These are phyloP conservation scores for Kwoniella shivajii DNA, from an alignment of 1,284 basidiomycete species.

Conservation along the genomic window DNA sequence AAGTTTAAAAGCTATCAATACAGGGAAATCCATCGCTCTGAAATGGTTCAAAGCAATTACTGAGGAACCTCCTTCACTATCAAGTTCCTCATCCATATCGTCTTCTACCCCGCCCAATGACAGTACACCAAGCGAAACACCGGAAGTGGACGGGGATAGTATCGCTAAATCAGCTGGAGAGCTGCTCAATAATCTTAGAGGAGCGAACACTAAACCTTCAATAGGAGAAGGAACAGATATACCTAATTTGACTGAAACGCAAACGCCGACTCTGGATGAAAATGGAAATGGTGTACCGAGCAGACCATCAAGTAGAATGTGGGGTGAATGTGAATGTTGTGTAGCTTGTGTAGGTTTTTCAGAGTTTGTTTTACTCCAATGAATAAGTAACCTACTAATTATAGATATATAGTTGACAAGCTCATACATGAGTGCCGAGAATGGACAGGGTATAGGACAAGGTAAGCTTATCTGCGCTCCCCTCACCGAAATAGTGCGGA, in stretches of 20 bases:
- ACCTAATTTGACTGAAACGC: not conserved
- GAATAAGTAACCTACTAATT: not conserved
- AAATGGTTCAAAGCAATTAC: constrained; percentile 20
- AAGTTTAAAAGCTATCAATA: constrained; percentile 18
- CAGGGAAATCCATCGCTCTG: constrained; percentile 13
- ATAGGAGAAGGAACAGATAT: constrained; percentile 18
- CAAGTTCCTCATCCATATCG: not conserved
- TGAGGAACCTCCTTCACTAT: constrained; percentile 1
- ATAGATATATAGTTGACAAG: constrained; percentile 27
- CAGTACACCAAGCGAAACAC: not conserved
- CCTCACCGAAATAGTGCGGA: not conserved
- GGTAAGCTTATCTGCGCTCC: constrained; percentile 16
- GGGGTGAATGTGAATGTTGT: constrained; percentile 31
- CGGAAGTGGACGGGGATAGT: not conserved
- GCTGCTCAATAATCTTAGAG: constrained; percentile 9
- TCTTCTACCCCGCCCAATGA: not conserved
- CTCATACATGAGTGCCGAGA: constrained; percentile 44
- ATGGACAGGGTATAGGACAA: constrained; percentile 46
- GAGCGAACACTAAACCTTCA: constrained; percentile 3
- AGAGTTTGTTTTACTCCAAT: not conserved
- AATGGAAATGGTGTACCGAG: constrained; percentile 1
- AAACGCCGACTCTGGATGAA: not conserved
- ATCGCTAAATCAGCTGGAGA: constrained; percentile 4
- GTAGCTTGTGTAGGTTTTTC: constrained; percentile 27
- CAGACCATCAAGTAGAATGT: constrained; percentile 13